Conservation (phyloP, 1,284 basidiomycete genomes). For the Puccinia horiana region DNA sequence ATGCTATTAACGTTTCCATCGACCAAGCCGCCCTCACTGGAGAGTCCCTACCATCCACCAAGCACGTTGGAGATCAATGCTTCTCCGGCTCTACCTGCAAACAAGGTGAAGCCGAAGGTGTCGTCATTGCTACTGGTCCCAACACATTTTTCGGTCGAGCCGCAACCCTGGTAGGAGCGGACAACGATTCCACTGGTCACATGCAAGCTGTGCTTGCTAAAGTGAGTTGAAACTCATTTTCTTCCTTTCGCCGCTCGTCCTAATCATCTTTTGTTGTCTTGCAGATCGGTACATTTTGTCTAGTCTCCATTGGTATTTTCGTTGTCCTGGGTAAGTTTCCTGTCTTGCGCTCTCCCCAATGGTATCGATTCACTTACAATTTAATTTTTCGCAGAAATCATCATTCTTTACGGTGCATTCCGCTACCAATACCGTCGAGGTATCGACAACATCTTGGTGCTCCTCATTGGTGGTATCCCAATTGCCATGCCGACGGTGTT, state of each 20-base stretch:
- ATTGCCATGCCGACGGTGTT: slow-evolving; percentile 95
- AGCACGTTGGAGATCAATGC: slow-evolving; percentile 90
- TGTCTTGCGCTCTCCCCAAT: neutral
- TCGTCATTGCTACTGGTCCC: slow-evolving; percentile 91
- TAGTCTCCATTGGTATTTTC: slow-evolving; percentile 71
- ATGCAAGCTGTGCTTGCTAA: slow-evolving; percentile 63
- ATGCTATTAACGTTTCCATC: slow-evolving; percentile 89
- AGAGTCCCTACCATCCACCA: slow-evolving; percentile 86
- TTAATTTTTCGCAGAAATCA: slow-evolving; percentile 68
- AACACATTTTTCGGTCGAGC: slow-evolving; percentile 68
- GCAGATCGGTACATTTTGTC: slow-evolving; percentile 92
- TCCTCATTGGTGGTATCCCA: slow-evolving; percentile 97
- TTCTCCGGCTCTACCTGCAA: slow-evolving; percentile 97
- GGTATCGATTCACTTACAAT: neutral
- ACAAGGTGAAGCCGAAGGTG: slow-evolving; percentile 94
- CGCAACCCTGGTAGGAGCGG: slow-evolving; percentile 89
- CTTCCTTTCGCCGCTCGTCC: neutral
- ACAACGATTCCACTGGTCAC: slow-evolving; percentile 93
- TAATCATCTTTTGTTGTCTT: slow-evolving; percentile 65
- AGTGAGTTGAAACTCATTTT: neutral
- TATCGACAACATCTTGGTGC: slow-evolving; percentile 92
- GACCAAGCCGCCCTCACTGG: slow-evolving; percentile 96
- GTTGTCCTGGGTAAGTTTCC: slow-evolving; percentile 51
- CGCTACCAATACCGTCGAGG: slow-evolving; percentile 85
- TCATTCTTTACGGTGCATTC: slow-evolving; percentile 84